These are phyloP conservation scores for Aspergillus ibericus DNA, from an alignment of 2,329 filamentous ascomycete genomes.

Conservation along the genomic window DNA sequence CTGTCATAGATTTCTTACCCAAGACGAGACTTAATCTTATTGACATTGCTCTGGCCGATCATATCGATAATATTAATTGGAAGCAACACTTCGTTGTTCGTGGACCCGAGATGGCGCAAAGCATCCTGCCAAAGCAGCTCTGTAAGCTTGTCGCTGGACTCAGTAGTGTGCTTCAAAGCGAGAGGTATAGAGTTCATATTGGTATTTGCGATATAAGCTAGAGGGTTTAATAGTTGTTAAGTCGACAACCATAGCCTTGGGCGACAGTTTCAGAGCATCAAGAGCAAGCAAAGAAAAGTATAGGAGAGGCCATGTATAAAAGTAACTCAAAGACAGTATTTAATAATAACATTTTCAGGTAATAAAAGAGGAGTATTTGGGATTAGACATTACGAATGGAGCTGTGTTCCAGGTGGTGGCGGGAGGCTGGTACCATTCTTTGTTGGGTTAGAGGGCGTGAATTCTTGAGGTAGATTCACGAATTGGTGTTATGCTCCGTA, in stretches of 20 bases:
- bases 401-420: background rate
- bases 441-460: background rate
- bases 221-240: background rate
- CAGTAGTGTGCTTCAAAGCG: conserved; percentile 13
- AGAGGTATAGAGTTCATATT: conserved; percentile 17
- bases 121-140: conserved; percentile 34
- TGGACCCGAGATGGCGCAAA: conserved; percentile 28
- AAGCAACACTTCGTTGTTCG: conserved; percentile 35
- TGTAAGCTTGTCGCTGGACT: conserved; percentile 21
- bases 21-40: conserved; percentile 33
- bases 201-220: background rate
- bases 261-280: background rate
- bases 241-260: background rate
- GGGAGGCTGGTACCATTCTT: background rate
- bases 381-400: background rate
- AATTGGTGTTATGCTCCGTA: background rate
- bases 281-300: background rate
- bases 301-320: background rate
- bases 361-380: background rate
- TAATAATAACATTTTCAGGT: background rate
- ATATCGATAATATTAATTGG: conserved; percentile 31
- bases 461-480: background rate
- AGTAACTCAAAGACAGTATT: background rate
- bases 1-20: conserved; percentile 22
- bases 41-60: conserved; percentile 31